A percentile compares a stretch with the other conserved stretches of the same genome.
Evolutionary conservation across 495 filamentous ascomycete species (phyloP).

Genomic region (Neurospora sp.): DNA sequence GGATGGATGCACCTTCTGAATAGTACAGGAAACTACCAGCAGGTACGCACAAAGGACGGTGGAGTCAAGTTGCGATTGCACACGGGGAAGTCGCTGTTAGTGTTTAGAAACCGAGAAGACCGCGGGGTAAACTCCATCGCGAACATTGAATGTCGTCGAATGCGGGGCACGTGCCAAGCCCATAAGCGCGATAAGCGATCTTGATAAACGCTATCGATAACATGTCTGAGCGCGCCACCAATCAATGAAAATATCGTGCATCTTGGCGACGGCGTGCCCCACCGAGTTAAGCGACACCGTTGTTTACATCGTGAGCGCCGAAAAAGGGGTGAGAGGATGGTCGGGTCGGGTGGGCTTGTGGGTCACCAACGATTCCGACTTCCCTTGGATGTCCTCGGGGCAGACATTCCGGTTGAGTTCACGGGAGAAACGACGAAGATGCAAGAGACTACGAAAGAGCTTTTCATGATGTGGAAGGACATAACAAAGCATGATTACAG

Average conservation of each 20-base stretch:
- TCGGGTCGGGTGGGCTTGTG: neutral
- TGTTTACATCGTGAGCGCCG: neutral
- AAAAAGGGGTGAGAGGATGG: neutral
- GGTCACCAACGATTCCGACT: neutral
- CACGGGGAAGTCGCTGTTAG: too few species aligned
- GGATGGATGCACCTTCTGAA: too few species aligned
- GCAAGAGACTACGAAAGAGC: neutral
- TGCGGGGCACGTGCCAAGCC: neutral
- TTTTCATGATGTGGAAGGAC: neutral
- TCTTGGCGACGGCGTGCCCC: neutral
- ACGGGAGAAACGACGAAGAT: neutral
- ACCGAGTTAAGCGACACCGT: neutral
- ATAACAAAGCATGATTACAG: too few species aligned
- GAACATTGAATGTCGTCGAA: neutral
- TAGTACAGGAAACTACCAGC: too few species aligned
- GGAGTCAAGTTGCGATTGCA: too few species aligned
- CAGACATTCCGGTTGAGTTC: neutral
- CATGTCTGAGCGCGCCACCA: neutral
- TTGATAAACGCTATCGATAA: neutral
- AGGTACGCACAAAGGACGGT: too few species aligned
- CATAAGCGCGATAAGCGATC: neutral
- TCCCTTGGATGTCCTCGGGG: neutral
- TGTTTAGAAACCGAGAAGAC: too few species aligned
- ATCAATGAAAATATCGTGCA: neutral
- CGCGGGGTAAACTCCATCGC: neutral